These are phyloP conservation scores for Heliocybe sulcata DNA, from an alignment of 1,284 basidiomycete genomes.

Conservation along the genomic window DNA sequence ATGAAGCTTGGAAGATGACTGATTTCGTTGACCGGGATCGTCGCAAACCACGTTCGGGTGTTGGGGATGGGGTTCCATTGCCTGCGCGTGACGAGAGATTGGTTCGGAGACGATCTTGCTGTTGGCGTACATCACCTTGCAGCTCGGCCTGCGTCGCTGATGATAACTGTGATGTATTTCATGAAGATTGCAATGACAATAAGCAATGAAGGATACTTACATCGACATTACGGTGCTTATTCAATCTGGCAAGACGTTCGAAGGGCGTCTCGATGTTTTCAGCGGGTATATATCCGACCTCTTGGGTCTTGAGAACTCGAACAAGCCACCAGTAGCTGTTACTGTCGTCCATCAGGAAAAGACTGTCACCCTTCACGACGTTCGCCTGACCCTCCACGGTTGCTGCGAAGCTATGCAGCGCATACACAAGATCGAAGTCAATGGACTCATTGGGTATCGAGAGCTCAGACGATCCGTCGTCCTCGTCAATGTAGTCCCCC, in stretches of 20 bases:
- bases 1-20: conserved; percentile 54
- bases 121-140: conserved; percentile 38
- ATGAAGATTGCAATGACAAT: conserved; percentile 2
- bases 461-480: conserved; percentile 73
- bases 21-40: conserved; percentile 23
- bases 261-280: conserved; percentile 99
- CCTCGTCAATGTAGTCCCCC: conserved; percentile 59
- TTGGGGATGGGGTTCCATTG: conserved; percentile 39
- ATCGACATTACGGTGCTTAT: conserved; percentile 97
- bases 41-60: conserved; percentile 21
- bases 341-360: conserved; percentile 91
- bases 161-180: conserved; percentile 44
- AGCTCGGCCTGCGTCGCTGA: conserved; percentile 67
- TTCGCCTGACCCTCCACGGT: conserved; percentile 96
- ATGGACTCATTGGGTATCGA: conserved; percentile 88
- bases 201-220: conserved; percentile 40
- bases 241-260: conserved; percentile 89
- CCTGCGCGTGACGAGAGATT: conserved; percentile 42
- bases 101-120: conserved; percentile 42
- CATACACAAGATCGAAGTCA: conserved; percentile 87
- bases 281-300: conserved; percentile 98
- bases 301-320: conserved; percentile 92
- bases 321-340: conserved; percentile 99
- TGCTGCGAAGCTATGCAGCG: conserved; percentile 88
- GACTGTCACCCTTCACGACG: conserved; percentile 92